A percentile compares a stretch with the other conserved stretches of the same genome.
Conservation (phyloP, 2,329 filamentous ascomycete genomes). For the Fusarium acutatum region DNA sequence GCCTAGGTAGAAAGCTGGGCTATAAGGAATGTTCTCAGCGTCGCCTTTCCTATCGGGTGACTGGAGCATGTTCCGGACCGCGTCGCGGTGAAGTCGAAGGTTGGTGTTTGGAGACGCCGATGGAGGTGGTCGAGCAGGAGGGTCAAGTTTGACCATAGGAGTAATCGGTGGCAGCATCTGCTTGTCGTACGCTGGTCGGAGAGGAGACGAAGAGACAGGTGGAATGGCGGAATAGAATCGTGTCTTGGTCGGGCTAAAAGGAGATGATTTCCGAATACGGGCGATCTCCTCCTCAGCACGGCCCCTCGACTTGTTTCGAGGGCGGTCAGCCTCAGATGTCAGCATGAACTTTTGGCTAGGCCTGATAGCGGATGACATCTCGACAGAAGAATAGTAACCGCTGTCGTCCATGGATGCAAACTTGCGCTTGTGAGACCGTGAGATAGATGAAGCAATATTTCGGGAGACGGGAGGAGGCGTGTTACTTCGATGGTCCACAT, state of each 20-base stretch:
- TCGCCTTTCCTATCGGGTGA: slow-evolving; percentile 68
- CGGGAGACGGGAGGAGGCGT: slow-evolving; percentile 78
- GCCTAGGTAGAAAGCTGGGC: slow-evolving; percentile 72
- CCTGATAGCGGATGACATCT: slow-evolving; percentile 81
- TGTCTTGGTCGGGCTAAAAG: slow-evolving; percentile 85
- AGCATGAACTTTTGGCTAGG: slow-evolving; percentile 73
- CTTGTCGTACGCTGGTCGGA: slow-evolving; percentile 64
- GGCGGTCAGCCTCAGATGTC: slow-evolving; percentile 82
- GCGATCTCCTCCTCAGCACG: slow-evolving; percentile 96
- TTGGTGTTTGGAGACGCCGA: slow-evolving; percentile 95
- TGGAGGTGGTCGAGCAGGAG: slow-evolving; percentile 62
- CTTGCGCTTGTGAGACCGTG: slow-evolving; percentile 77
- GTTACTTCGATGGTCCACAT: slow-evolving; percentile 66
- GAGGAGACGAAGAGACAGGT: slow-evolving; percentile 73
- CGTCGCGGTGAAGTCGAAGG: slow-evolving; percentile 85
- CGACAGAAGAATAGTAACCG: slow-evolving; percentile 95
- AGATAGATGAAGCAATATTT: slow-evolving; percentile 69
- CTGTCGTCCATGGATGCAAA: slow-evolving; percentile 86
- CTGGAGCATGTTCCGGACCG: slow-evolving; percentile 81
- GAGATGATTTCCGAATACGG: slow-evolving; percentile 89
- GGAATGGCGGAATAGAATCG: slow-evolving; percentile 62
- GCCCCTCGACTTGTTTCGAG: slow-evolving; percentile 78
- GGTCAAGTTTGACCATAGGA: slow-evolving; percentile 82
- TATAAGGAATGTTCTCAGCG: slow-evolving; percentile 65
- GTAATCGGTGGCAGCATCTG: slow-evolving; percentile 81